Evolutionary conservation across 1,284 basidiomycete genomes (phyloP).

Genomic region (Ustilago tritici): DNA sequence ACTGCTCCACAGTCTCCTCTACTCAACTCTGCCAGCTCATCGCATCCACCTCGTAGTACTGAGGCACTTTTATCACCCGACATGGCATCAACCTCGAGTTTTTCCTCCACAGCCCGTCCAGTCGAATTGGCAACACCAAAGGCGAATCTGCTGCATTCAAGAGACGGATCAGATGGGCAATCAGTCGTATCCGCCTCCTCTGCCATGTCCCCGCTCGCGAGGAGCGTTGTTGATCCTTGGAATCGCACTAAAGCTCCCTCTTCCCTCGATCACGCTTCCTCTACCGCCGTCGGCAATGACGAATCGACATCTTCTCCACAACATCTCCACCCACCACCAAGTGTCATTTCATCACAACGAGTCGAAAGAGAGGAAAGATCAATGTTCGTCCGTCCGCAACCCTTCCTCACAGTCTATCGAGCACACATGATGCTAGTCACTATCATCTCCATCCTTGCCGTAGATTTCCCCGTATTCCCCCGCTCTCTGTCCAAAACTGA

Average conservation of each 20-base stretch:
- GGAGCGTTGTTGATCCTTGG: conserved; percentile 43
- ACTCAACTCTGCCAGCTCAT: conserved; percentile 8
- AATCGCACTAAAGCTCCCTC: conserved; percentile 5
- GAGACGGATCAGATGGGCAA: conserved; percentile 33
- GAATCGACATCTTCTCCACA: background rate
- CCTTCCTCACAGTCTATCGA: conserved; percentile 86
- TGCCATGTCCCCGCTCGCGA: conserved; percentile 39
- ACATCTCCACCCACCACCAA: background rate
- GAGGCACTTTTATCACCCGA: conserved; percentile 23
- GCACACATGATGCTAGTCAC: conserved; percentile 97
- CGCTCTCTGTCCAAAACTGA: conserved; percentile 91
- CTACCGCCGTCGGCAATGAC: background rate
- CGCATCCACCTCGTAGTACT: conserved; percentile 6
- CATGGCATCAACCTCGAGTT: conserved; percentile 15
- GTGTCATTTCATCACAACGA: background rate
- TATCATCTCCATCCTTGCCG: conserved; percentile 88
- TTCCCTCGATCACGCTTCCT: conserved; percentile 3
- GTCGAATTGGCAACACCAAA: conserved; percentile 12
- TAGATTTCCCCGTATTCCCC: conserved; percentile 92
- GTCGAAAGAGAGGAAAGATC: background rate
- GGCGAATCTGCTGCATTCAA: conserved; percentile 19
- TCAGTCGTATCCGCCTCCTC: conserved; percentile 36
- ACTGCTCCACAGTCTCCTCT: conserved; percentile 22
- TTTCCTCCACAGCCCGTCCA: conserved; percentile 15
- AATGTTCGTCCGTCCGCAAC: conserved; percentile 50